A percentile compares a stretch with the other conserved stretches of the same genome.
Conservation (phyloP, 164 flowering plant species). For the Amborella trichopoda region DNA sequence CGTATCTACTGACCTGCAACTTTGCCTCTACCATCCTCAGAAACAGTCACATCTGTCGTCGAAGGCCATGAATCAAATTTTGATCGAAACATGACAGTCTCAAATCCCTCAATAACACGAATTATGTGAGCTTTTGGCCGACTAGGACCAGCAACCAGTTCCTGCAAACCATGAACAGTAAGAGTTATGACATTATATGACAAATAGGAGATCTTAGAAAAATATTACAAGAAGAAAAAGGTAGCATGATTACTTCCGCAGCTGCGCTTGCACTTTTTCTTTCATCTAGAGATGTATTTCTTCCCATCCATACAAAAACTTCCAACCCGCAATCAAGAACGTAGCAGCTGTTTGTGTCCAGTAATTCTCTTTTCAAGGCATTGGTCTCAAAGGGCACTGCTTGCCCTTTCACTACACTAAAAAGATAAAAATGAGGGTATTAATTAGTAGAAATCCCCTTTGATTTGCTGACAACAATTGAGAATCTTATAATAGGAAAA, state of each 20-base stretch:
- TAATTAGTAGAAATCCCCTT: no score
- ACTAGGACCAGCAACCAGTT: constrained; percentile 41
- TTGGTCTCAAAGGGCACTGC: constrained; percentile 45
- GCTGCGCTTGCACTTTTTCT: constrained; percentile 79
- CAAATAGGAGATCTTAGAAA: no score
- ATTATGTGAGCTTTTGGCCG: constrained; percentile 60
- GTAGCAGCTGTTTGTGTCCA: constrained; percentile 76
- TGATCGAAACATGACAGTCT: constrained; percentile 73
- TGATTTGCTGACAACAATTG: no score
- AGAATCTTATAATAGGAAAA: no score
- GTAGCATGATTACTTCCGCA: constrained; percentile 52
- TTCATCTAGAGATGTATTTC: constrained; percentile 84
- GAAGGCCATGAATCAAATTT: constrained; percentile 89
- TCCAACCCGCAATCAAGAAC: constrained; percentile 83
- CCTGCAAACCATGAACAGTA: constrained; percentile 32
- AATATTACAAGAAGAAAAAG: constrained; percentile 1
- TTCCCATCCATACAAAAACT: constrained; percentile 95
- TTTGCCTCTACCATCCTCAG: constrained; percentile 97
- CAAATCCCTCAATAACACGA: constrained; percentile 94
- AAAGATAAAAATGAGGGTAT: no score
- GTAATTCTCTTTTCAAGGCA: constrained; percentile 59
- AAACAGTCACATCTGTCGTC: constrained; percentile 46
- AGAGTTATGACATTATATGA: no score
- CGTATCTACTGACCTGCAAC: constrained; percentile 91
- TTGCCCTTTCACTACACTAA: constrained; percentile 72